Conservation (phyloP, 1,284 basidiomycete genomes). For the Hemileia vastatrix region DNA sequence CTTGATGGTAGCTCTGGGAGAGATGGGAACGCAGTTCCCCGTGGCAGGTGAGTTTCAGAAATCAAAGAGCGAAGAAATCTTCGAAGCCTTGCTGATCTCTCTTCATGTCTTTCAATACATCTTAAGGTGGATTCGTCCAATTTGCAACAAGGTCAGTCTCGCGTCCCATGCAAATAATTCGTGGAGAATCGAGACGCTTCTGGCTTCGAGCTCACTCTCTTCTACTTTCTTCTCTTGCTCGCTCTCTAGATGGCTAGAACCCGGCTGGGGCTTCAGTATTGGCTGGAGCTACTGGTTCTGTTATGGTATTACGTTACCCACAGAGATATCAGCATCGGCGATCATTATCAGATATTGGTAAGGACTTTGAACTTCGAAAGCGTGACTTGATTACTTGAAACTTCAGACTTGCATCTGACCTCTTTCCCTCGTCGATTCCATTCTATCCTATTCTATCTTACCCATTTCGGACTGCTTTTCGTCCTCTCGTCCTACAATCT, state of each 20-base stretch:
- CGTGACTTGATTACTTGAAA: constrained; percentile 1
- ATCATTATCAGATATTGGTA: constrained; percentile 3
- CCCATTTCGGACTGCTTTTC: too few relatives aligned
- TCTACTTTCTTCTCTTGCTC: constrained; percentile 39
- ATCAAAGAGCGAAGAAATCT: too few relatives aligned
- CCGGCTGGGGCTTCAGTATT: constrained; percentile 55
- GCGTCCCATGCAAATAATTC: constrained; percentile 39
- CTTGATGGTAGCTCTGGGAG: constrained; percentile 44
- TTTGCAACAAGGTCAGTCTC: constrained; percentile 32
- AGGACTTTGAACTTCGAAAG: too few relatives aligned
- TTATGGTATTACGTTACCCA: constrained; percentile 49
- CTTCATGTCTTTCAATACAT: constrained; percentile 37
- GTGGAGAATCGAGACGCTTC: too few relatives aligned
- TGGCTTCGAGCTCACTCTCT: too few relatives aligned
- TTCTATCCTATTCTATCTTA: constrained; percentile 51
- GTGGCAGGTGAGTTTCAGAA: constrained; percentile 33
- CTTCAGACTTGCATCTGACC: background rate
- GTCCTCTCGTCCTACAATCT: too few relatives aligned
- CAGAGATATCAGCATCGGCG: constrained; percentile 6
- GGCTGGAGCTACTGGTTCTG: constrained; percentile 51
- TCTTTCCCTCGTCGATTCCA: constrained; percentile 32
- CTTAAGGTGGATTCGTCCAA: constrained; percentile 44
- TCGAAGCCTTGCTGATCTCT: too few relatives aligned
- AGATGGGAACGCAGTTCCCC: constrained; percentile 45
- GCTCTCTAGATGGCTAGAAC: constrained; percentile 45